phyloP scores from a whole-genome alignment of 2,329 filamentous ascomycete species.

The Penicillium brasilianum region DNA sequence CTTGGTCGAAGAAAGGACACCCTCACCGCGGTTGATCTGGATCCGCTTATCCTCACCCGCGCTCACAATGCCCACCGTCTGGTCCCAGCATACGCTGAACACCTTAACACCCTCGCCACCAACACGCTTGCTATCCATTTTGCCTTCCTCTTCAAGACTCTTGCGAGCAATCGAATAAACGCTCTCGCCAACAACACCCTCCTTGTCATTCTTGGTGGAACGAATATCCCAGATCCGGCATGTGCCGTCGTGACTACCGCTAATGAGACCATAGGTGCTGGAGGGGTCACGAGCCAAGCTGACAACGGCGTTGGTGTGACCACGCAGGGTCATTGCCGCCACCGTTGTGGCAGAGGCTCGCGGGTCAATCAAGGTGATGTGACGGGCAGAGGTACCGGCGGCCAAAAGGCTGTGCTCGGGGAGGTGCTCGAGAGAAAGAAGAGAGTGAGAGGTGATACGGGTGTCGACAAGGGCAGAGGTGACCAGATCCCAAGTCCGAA shows the following conservation, averaged over 20 bases:
- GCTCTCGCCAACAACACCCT: conserved; percentile 69
- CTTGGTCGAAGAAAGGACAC: conserved; percentile 43
- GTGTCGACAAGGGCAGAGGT: conserved; percentile 80
- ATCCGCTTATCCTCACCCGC: conserved; percentile 92
- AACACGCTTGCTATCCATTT: conserved; percentile 61
- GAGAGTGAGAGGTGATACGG: conserved; percentile 79
- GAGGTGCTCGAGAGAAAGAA: conserved; percentile 79
- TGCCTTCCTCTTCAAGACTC: conserved; percentile 67
- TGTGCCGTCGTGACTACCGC: conserved; percentile 89
- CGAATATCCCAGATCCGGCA: conserved; percentile 94
- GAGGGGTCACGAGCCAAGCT: conserved; percentile 64
- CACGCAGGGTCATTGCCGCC: conserved; percentile 86
- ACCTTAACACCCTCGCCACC: conserved; percentile 89
- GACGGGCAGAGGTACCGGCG: conserved; percentile 80
- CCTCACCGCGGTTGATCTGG: conserved; percentile 80
- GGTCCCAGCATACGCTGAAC: conserved; percentile 85
- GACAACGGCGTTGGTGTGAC: conserved; percentile 77
- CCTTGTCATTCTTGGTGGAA: conserved; percentile 64
- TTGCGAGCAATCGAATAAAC: conserved; percentile 79
- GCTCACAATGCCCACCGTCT: conserved; percentile 84
- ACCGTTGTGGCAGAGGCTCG: conserved; percentile 76
- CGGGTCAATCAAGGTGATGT: conserved; percentile 93
- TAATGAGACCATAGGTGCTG: conserved; percentile 82
- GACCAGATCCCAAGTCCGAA: conserved; percentile 89
- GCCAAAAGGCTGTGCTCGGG: conserved; percentile 67